These are phyloP conservation scores for Cylindrotheca fusiformis DNA, from an alignment of 108 stramenopile species.

Conservation along the genomic window DNA sequence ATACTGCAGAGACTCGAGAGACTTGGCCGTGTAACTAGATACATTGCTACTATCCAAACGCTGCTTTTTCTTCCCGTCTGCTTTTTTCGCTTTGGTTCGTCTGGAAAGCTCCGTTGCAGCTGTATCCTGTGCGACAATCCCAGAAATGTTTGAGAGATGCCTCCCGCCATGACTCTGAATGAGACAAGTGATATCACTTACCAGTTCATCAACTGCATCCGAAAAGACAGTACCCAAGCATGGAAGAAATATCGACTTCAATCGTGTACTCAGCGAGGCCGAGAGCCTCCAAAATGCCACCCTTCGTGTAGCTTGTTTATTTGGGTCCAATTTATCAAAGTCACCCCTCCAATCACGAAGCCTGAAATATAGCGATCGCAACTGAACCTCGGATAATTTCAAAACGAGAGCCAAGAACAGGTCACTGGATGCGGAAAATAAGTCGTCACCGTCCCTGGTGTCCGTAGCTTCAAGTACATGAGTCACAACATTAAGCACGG, in stretches of 20 bases:
- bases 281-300: constrained; percentile 80
- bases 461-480: constrained; percentile 42
- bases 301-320: constrained; percentile 19
- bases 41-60: constrained; percentile 6
- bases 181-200: constrained; percentile 21
- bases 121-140: constrained; percentile 13
- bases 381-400: constrained; percentile 83
- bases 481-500: constrained; percentile 54
- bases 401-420: constrained; percentile 67
- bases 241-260: constrained; percentile 78
- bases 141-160: background rate
- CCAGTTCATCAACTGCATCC: constrained; percentile 74
- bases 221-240: constrained; percentile 67
- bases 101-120: constrained; percentile 9
- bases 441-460: constrained; percentile 7
- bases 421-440: constrained; percentile 47
- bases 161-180: too few relatives aligned
- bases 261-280: constrained; percentile 47
- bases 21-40: background rate
- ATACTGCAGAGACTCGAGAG: constrained; percentile 42
- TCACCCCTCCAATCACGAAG: constrained; percentile 78
- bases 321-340: constrained; percentile 26
- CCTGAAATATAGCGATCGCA: constrained; percentile 70
- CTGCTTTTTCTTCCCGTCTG: constrained; percentile 32
- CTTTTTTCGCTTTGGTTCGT: background rate